These are phyloP conservation scores for Cladosporium sp. DNA, from an alignment of 2,329 filamentous ascomycete genomes.

Conservation along the genomic window DNA sequence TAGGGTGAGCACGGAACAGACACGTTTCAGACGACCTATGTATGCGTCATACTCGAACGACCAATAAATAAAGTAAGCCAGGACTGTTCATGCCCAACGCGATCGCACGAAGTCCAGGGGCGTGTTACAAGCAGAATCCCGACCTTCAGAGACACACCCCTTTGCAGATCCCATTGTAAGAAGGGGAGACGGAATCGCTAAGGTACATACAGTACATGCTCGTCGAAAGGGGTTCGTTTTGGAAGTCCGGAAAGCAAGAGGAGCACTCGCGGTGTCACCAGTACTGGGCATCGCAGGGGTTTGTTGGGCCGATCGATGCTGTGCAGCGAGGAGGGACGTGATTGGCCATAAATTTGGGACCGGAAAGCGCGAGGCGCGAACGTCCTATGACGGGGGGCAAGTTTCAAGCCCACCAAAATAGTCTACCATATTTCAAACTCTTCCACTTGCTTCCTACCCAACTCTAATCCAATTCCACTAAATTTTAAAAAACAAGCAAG, in stretches of 20 bases:
- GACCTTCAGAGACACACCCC: not conserved
- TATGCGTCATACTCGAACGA: not conserved
- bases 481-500: not conserved
- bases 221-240: not conserved
- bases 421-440: not conserved
- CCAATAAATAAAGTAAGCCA: not conserved
- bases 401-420: not conserved
- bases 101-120: not conserved
- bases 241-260: not conserved
- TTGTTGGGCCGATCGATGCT: not conserved
- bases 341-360: not conserved
- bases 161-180: not conserved
- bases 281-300: not conserved
- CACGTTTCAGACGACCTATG: not conserved
- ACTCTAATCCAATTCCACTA: not conserved
- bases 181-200: not conserved
- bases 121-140: not conserved
- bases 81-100: not conserved
- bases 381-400: not conserved
- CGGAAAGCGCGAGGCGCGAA: too few relatives aligned
- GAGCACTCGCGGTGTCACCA: not conserved
- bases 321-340: not conserved
- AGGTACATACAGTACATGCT: not conserved
- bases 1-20: not conserved
- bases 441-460: not conserved